phyloP scores from a whole-genome alignment of 495 filamentous ascomycete species.

The Aspergillus ellipticus region DNA sequence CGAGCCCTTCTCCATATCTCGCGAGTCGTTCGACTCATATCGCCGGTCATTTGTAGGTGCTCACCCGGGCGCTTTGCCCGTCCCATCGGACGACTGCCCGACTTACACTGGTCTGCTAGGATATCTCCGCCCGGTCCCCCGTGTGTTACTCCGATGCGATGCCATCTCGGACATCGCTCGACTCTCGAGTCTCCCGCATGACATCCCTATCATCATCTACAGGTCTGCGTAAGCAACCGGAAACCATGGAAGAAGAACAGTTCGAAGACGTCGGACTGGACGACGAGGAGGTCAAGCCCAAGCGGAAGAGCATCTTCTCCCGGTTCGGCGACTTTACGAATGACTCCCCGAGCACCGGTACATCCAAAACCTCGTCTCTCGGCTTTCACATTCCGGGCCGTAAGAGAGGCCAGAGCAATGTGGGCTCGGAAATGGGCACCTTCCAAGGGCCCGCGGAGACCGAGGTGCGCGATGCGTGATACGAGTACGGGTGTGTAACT shows the following conservation, averaged over 20 bases:
- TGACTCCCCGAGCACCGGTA: slow-evolving; percentile 36
- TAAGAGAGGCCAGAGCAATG: slow-evolving; percentile 71
- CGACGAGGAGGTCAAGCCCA: slow-evolving; percentile 70
- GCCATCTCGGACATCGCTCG: slow-evolving; percentile 71
- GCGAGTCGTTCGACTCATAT: slow-evolving; percentile 98
- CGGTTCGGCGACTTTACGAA: slow-evolving; percentile 68
- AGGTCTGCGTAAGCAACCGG: slow-evolving; percentile 46
- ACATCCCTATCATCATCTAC: slow-evolving; percentile 48
- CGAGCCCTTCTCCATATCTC: slow-evolving; percentile 93
- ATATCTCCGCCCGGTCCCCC: slow-evolving; percentile 88
- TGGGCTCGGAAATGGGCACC: slow-evolving; percentile 62
- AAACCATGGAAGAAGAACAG: slow-evolving; percentile 64
- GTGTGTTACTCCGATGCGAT: slow-evolving; percentile 53
- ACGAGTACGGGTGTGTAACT: not conserved
- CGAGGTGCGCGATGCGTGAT: slow-evolving; percentile 27
- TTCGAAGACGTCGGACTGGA: slow-evolving; percentile 92
- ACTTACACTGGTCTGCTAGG: slow-evolving; percentile 47
- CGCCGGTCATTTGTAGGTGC: slow-evolving; percentile 84
- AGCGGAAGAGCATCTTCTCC: slow-evolving; percentile 80
- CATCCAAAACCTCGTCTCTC: slow-evolving; percentile 49
- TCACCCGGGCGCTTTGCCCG: not conserved
- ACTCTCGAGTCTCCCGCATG: slow-evolving; percentile 61
- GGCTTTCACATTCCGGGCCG: slow-evolving; percentile 67
- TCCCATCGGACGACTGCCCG: not conserved
- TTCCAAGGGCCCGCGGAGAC: slow-evolving; percentile 40